Evolutionary conservation across 2,329 filamentous ascomycete species (phyloP).

Genomic region (Cladophialophora yegresii): DNA sequence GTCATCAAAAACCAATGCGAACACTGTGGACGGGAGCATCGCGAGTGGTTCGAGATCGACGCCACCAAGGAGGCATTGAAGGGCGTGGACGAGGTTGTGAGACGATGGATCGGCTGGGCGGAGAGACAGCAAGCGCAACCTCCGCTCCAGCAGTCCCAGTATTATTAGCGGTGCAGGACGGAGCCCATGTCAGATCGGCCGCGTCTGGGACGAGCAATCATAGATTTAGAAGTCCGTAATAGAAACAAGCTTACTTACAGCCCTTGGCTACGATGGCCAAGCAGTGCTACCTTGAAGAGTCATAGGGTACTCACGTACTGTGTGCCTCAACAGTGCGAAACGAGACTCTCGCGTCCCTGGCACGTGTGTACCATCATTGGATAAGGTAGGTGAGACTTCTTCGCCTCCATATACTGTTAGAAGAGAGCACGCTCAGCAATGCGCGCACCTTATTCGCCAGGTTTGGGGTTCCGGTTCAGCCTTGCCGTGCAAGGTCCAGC

Average conservation of each 20-base stretch:
- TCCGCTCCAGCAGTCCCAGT: not conserved
- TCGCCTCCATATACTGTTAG: not conserved
- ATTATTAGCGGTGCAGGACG: conserved; percentile 1
- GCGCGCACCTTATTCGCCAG: conserved; percentile 7
- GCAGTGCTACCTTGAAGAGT: not conserved
- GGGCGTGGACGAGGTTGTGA: conserved; percentile 70
- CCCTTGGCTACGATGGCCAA: not conserved
- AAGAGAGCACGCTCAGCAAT: conserved; percentile 17
- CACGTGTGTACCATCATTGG: not conserved
- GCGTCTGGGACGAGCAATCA: not conserved
- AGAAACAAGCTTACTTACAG: not conserved
- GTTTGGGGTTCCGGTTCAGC: not conserved
- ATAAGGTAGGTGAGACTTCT: not conserved
- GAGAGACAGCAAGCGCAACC: conserved; percentile 45
- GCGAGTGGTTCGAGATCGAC: conserved; percentile 93
- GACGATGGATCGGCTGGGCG: conserved; percentile 84
- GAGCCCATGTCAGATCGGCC: not conserved
- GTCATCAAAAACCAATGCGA: conserved; percentile 63
- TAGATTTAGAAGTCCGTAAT: no score
- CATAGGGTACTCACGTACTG: no score
- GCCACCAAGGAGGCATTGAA: conserved; percentile 70
- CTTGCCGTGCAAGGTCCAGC: not conserved
- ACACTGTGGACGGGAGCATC: conserved; percentile 79
- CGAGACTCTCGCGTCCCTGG: not conserved
- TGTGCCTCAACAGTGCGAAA: not conserved